Evolutionary conservation across 371 early-diverging fungal genomes (phyloP).

Genomic region (Syncephalastrum racemosum): DNA sequence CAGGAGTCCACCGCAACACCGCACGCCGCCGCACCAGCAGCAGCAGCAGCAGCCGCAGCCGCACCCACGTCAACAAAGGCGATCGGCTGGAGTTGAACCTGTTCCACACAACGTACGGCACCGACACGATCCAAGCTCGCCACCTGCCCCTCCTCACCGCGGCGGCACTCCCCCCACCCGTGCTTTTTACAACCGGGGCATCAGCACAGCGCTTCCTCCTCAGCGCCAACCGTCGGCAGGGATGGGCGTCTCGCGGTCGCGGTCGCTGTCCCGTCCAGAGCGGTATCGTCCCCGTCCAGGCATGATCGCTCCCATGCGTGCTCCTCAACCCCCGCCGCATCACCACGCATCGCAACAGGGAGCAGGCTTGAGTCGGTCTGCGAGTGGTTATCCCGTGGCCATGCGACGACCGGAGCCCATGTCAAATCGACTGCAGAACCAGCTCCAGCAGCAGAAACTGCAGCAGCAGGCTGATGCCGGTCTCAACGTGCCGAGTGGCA

Average conservation of each 20-base stretch:
- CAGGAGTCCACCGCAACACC: not conserved
- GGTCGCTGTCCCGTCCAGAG: constrained; percentile 47
- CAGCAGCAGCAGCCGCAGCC: constrained; percentile 8
- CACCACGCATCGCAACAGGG: constrained; percentile 1
- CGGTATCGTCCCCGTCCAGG: constrained; percentile 45
- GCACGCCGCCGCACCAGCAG: constrained; percentile 5
- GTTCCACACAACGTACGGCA: not conserved
- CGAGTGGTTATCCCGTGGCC: not conserved
- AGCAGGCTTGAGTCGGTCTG: constrained; percentile 2
- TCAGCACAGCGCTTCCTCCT: not conserved
- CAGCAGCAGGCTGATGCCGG: constrained; percentile 24
- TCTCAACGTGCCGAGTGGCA: constrained; percentile 8
- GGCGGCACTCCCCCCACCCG: constrained; percentile 14
- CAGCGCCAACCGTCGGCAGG: too few relatives aligned
- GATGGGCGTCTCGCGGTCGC: constrained; percentile 26
- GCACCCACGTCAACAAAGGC: not conserved
- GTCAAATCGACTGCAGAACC: constrained; percentile 37
- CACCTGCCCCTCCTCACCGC: constrained; percentile 9
- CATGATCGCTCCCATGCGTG: constrained; percentile 28
- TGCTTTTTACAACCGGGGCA: constrained; percentile 4
- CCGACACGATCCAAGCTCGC: constrained; percentile 1
- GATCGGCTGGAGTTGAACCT: not conserved
- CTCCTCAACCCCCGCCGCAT: constrained; percentile 2
- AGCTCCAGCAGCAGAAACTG: constrained; percentile 39
- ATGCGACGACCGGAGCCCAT: constrained; percentile 22